phyloP scores from a whole-genome alignment of 2,329 filamentous ascomycete species.

The Ambrosiella beaveri region DNA sequence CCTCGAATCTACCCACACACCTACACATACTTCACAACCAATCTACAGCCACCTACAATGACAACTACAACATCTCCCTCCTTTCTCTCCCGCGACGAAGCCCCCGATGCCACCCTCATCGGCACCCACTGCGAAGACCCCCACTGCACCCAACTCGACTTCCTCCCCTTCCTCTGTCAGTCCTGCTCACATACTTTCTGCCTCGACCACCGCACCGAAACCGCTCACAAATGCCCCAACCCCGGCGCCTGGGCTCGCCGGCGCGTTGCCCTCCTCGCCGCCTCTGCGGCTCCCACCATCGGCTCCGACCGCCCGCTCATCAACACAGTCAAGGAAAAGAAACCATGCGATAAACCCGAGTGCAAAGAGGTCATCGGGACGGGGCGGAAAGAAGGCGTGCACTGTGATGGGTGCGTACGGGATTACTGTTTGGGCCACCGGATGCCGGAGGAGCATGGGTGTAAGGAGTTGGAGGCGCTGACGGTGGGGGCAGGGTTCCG shows the following conservation, averaged over 20 bases:
- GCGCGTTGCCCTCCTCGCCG: constrained; percentile 28
- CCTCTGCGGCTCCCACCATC: constrained; percentile 36
- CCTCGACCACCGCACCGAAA: constrained; percentile 81
- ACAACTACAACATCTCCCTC: constrained; percentile 20
- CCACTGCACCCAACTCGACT: constrained; percentile 90
- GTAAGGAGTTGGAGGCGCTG: constrained; percentile 49
- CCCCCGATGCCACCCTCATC: constrained; percentile 61
- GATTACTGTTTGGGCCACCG: constrained; percentile 66
- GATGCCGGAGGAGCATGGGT: constrained; percentile 67
- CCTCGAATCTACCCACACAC: background rate
- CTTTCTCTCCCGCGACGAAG: constrained; percentile 56
- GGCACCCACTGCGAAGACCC: constrained; percentile 81
- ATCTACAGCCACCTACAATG: constrained; percentile 6
- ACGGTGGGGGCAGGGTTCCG: constrained; percentile 22
- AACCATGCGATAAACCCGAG: constrained; percentile 46
- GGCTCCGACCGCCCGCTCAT: constrained; percentile 32
- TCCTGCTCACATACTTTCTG: constrained; percentile 76
- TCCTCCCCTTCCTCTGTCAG: constrained; percentile 86
- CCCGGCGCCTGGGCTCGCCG: constrained; percentile 46
- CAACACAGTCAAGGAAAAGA: constrained; percentile 34
- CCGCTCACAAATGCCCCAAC: constrained; percentile 51
- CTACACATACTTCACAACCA: constrained; percentile 7
- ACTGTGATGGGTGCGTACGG: constrained; percentile 54
- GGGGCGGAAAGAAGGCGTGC: constrained; percentile 46
- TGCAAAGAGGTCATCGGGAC: constrained; percentile 62